Percentiles rank a stretch among this genome's conserved stretches.
phyloP scores from a whole-genome alignment of 2,329 filamentous ascomycete genomes.

The Calycina marina region DNA sequence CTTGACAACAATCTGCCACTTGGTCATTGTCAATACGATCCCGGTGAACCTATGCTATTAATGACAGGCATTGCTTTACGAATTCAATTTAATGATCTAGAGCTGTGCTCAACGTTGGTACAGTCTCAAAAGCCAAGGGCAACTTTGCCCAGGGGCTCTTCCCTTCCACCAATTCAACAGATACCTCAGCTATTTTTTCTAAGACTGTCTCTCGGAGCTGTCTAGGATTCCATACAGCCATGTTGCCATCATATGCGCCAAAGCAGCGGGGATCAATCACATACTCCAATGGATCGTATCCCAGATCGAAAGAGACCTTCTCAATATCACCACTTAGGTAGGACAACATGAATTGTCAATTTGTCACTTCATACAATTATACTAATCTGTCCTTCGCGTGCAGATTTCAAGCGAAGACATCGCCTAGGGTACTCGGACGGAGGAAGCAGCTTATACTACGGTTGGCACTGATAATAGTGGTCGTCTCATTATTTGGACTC shows the following conservation, averaged over 20 bases:
- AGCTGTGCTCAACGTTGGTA: too few relatives aligned
- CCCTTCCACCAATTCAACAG: too few relatives aligned
- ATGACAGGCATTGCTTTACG: too few relatives aligned
- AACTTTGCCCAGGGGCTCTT: too few relatives aligned
- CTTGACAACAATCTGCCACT: too few relatives aligned
- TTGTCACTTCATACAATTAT: neutral
- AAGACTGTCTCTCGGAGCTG: too few relatives aligned
- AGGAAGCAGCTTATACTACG: conserved; percentile 60
- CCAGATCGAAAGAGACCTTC: conserved; percentile 52
- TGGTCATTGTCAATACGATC: too few relatives aligned
- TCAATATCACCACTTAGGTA: conserved; percentile 85
- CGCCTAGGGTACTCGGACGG: conserved; percentile 55
- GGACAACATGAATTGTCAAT: conserved; percentile 14
- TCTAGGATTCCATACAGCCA: conserved; percentile 20
- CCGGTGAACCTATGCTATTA: too few relatives aligned
- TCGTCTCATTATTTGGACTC: conserved; percentile 52
- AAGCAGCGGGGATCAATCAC: conserved; percentile 61
- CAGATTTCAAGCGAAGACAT: conserved; percentile 75
- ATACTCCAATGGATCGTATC: conserved; percentile 68
- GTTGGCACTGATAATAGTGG: conserved; percentile 41
- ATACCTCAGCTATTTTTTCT: too few relatives aligned
- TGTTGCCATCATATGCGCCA: conserved; percentile 55
- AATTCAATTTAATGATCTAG: too few relatives aligned
- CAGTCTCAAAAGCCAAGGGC: too few relatives aligned
- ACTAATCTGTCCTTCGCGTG: conserved; percentile 1